Evolutionary conservation across 352 stramenopile species (phyloP), one percentile per base, ranked within the genome.

Genomic region (Phytophthora tentaculata): DNA sequence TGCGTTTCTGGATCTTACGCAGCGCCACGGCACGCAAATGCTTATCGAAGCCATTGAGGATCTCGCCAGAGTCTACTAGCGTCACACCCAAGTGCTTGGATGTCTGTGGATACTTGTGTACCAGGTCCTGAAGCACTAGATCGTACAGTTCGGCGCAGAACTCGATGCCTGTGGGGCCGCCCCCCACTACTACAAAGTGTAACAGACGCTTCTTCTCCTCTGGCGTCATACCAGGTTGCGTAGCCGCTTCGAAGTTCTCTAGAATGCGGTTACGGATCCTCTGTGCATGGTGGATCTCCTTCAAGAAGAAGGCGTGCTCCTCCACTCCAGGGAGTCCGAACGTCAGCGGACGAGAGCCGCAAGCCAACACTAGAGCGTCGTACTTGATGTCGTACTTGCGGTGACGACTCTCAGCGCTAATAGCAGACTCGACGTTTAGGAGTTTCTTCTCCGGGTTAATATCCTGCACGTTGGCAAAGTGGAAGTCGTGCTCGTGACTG

Each of bases 161-260:
- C 80, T 99, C 97, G 64, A 98, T 94, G 48, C 84, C 90, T 0
- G 96, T 99, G 2, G 96, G 95, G 6, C 97, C 97, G 6, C 97
- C 97, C 6, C 97, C 97, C 10, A 99, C 97, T 9, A 99, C 92
- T n/a, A 99, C 88, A 81, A 99, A 99, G 47, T 96, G 96, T 16
- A 99, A 80, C 8, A 99, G 74, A 26, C 92, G 73, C 37, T 91
- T 64, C 54, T 96, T 93, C 77, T 98, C 94, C n/a, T 86, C 84
- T 2, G 84, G 69, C 2, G 82, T 85, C 5, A 97, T 67, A 9
- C 80, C 92, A 13, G 94, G 92, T 57, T 97, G 91, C 12, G 93
- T 92, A 1, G 97, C 96, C 17, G 90, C 76, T 77, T 99, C 97
- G 71, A 99, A 99, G 74, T 96, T 98, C 61, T 89, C 81, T 7